Evolutionary conservation across 345 rosid genomes (phyloP), one percentile per base, ranked within the genome.

Genomic region (Raphanus raphanistrum): DNA sequence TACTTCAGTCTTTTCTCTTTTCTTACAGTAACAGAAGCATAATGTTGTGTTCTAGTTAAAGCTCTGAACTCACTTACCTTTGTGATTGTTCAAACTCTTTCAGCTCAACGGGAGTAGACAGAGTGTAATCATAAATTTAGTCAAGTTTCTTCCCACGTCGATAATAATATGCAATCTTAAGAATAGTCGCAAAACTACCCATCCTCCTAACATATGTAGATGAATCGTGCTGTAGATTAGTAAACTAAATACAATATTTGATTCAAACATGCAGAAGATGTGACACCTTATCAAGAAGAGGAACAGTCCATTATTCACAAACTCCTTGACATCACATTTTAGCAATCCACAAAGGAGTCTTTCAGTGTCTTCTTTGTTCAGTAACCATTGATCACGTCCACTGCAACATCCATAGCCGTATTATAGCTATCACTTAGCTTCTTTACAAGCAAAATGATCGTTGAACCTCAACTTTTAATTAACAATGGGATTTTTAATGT

Each of bases 311-410:
- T 68, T 76, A 70, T 84, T 86, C 57, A 76, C 43, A 61, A 89
- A 85, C 8, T 17, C 71, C 41, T 94, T 90, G 54, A 65, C 79
- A 64, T 84, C 90, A 78, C 90, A 73, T 66, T 68, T 85, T 21
- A 83, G 85, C 64, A 88, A 71, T 29, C 84, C 65, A 66, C n/a
- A 50, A 45, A 26, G 48, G 63, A 89, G 88, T 75, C 86, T 85
- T 77, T 83, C 82, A 75, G 86, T 81, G 83, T 88, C 94, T 69
- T 83, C 94, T 71, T 76, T 59, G 82, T 94, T 86, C 28, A 93
- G 87, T 59, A 92, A 79, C 73, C 88, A 74, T 38, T 87, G 92
- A 83, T 88, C 96, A 31, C 65, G 87, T 79, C 90, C 94, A 82
- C 98, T 92, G 78, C 74, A 73, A 35, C 45, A 59, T 43, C 13